Base-by-base conservation (phyloP, 257 asterid species). In the Gentiana dahurica region DNA sequence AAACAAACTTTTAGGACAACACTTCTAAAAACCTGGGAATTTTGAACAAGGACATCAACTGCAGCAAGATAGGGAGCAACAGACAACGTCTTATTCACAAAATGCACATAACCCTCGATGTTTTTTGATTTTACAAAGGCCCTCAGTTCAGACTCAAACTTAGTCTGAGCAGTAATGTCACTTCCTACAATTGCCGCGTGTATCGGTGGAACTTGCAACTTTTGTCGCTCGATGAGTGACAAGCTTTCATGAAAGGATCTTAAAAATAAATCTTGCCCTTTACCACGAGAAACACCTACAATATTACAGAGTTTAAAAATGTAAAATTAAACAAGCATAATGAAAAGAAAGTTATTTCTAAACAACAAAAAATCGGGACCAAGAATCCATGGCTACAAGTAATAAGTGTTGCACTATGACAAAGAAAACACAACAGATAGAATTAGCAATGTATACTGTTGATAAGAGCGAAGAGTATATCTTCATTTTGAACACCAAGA, bases 211-310 rank as follows among this genome's bases (percentile, higher is more conserved):
- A 88, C 72, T 64, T 80, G 78, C 64, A 88, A 68, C 62, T 86
- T 85, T 72, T 80, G 78, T 65, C 68, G 79, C 71, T 77, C 74
- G 64, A 78, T 79, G 66, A 80, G 60, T 51, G 77, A 87, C 71
- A 88, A 65, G 69, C 95, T 87, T 72, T 88, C 94, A 60, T 78
- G 67, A 74, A 88, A 88, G 34, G 94, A 75, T 69, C 75, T 82
- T 44, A 92, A 81, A 71, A 88, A 88, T 32, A 92, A 73, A 77
- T 92, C 97, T 65, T 92, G 97, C 52, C 97, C 97, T 73, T 92
- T 92, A 47, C 97, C 99, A 59, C 99, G 90, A 57, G 99, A 88
- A 69, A 92, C 99, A 74, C 99, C 99, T 92, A 75, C 69, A 78
- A 55, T 24, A 24, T 24, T 24, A 24, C 24, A 24, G 24, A 24